phyloP scores from a whole-genome alignment of 805 yeast genomes.

The Yamadazyma sp. region DNA sequence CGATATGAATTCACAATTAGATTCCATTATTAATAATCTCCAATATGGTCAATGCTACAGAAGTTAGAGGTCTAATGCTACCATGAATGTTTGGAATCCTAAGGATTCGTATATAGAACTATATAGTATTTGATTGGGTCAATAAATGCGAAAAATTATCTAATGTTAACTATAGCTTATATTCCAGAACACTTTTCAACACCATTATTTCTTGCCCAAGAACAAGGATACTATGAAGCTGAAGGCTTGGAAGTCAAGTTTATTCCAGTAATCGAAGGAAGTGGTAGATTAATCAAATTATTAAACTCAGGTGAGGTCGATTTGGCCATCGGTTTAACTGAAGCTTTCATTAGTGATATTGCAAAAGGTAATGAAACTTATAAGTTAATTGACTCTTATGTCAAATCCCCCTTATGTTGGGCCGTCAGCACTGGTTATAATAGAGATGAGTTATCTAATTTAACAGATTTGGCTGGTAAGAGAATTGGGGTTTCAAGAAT shows the following conservation, averaged over 20 bases:
- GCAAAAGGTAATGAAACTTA: conserved; percentile 67
- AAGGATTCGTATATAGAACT: too few species aligned
- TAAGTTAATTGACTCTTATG: conserved; percentile 77
- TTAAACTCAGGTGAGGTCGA: conserved; percentile 64
- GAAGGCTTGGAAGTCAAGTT: conserved; percentile 52
- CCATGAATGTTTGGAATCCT: too few species aligned
- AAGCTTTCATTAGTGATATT: conserved; percentile 82
- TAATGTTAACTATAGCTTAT: conserved; percentile 54
- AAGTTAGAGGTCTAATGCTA: too few species aligned
- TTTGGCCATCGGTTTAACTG: conserved; percentile 85
- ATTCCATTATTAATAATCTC: too few species aligned
- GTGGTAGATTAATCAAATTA: conserved; percentile 81
- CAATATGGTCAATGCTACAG: too few species aligned
- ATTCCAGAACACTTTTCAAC: conserved; percentile 93
- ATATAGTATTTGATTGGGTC: neutral
- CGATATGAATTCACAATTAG: too few species aligned
- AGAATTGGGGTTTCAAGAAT: conserved; percentile 79
- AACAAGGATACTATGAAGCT: conserved; percentile 52
- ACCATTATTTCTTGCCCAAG: conserved; percentile 70
- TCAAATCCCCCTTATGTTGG: conserved; percentile 86
- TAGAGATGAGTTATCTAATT: conserved; percentile 52
- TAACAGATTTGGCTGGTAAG: conserved; percentile 55
- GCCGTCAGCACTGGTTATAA: conserved; percentile 74
- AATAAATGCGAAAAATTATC: neutral
- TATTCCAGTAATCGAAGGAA: conserved; percentile 77